Evolutionary conservation across 2,329 filamentous ascomycete species (phyloP).

Genomic region (Pyricularia grisea): DNA sequence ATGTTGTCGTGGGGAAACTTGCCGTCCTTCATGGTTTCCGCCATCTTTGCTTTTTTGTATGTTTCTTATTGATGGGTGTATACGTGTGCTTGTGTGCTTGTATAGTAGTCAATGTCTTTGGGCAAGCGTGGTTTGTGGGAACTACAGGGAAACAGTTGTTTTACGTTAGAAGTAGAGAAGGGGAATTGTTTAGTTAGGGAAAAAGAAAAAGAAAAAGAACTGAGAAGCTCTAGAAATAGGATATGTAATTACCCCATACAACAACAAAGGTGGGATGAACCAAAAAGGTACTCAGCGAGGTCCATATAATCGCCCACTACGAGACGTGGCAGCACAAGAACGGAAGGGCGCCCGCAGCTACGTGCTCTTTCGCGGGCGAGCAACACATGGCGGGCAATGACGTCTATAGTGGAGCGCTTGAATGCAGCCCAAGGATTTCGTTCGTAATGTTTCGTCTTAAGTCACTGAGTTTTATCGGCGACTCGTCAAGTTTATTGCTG

Average conservation of each 20-base stretch:
- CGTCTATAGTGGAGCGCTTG: not conserved
- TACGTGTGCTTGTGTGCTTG: not conserved
- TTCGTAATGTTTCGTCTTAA: not conserved
- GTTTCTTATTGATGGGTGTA: not conserved
- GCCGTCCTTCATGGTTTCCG: slow-evolving; percentile 31
- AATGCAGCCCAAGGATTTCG: not conserved
- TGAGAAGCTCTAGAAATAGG: not conserved
- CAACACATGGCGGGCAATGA: not conserved
- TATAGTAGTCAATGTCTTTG: not conserved
- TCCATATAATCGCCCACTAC: not conserved
- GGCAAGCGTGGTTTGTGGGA: not conserved
- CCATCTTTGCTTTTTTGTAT: slow-evolving; percentile 19
- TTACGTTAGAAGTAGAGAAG: not conserved
- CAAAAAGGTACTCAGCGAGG: not conserved
- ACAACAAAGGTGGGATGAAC: not conserved
- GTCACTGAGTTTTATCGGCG: not conserved
- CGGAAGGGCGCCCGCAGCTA: not conserved
- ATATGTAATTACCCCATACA: not conserved
- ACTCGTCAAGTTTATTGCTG: not conserved
- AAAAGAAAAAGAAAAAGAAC: not conserved
- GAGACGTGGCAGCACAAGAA: not conserved
- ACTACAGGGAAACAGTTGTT: not conserved
- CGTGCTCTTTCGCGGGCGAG: not conserved
- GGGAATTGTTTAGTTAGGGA: not conserved
- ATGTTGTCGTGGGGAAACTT: slow-evolving; percentile 50